These are phyloP conservation scores for Musa itinerans DNA, from an alignment of 176 grass and related monocot species.

Conservation along the genomic window DNA sequence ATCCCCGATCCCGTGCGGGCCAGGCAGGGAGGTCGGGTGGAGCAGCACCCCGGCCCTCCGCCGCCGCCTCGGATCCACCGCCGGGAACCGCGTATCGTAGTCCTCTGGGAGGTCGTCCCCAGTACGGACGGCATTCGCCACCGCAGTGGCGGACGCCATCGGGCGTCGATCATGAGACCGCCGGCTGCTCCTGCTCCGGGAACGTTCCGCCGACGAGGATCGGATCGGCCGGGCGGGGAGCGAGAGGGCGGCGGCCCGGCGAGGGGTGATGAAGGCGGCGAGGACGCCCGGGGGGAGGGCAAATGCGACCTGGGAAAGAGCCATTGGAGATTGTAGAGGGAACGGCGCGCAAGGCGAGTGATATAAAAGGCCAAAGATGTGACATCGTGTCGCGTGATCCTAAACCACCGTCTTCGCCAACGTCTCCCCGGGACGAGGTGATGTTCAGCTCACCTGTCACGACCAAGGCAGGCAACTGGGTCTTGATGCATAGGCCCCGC, in stretches of 20 bases:
- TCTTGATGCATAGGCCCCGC: too few species aligned
- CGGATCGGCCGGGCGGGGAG: background rate
- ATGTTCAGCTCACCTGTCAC: too few species aligned
- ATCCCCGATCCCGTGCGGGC: conserved; percentile 71
- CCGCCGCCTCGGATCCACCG: conserved; percentile 33
- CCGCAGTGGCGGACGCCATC: background rate
- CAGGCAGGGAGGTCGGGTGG: conserved; percentile 66
- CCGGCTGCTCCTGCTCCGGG: background rate
- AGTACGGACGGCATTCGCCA: conserved; percentile 20
- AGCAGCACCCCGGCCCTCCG: conserved; percentile 64
- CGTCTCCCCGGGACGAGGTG: too few species aligned
- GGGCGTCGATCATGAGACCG: background rate
- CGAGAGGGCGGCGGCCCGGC: background rate
- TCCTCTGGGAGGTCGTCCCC: conserved; percentile 60
- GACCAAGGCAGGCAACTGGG: too few species aligned
- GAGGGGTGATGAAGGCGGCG: background rate
- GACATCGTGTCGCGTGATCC: too few species aligned
- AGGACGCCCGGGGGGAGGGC: background rate
- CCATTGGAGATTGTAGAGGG: too few species aligned
- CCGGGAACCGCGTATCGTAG: conserved; percentile 54
- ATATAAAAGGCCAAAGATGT: too few species aligned
- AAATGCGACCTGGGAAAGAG: background rate
- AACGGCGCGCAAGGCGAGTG: too few species aligned
- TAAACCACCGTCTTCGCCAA: too few species aligned
- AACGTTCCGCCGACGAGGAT: background rate